Evolutionary conservation across 192 early-diverging fungal species (phyloP).

Genomic region (Rhizoclosmatium sp.): DNA sequence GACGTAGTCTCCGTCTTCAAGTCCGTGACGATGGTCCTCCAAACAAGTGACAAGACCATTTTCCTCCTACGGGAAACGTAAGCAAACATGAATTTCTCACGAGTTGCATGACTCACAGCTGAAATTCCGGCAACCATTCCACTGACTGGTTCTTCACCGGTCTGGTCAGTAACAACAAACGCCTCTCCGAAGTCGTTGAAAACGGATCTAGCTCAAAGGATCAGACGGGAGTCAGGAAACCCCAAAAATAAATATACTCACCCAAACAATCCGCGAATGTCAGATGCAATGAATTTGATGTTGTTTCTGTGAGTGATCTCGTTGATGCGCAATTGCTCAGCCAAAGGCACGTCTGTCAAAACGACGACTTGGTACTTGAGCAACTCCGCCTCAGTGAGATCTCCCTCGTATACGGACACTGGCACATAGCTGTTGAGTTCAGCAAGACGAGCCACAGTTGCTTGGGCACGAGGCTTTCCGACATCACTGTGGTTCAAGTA

Average conservation of each 20-base stretch:
- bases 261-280: conserved; percentile 92
- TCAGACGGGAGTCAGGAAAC: neutral
- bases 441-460: conserved; percentile 79
- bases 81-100: conserved; percentile 12
- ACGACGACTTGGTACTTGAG: conserved; percentile 81
- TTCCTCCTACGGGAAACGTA: conserved; percentile 50
- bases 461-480: conserved; percentile 83
- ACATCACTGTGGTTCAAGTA: conserved; percentile 85
- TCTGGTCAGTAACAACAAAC: conserved; percentile 86
- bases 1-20: conserved; percentile 97
- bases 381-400: conserved; percentile 73
- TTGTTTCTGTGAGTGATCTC: conserved; percentile 67
- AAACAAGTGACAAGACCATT: conserved; percentile 94
- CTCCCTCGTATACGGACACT: conserved; percentile 73
- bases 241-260: conserved; percentile 42
- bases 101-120: conserved; percentile 36
- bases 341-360: conserved; percentile 79
- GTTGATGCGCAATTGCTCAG: conserved; percentile 85
- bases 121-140: conserved; percentile 92
- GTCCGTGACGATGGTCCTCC: conserved; percentile 95
- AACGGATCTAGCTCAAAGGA: conserved; percentile 54
- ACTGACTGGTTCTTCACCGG: conserved; percentile 89
- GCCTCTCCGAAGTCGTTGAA: conserved; percentile 97
- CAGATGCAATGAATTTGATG: conserved; percentile 89
- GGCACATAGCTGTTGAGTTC: conserved; percentile 99